Percentiles rank a stretch among this genome's conserved stretches.
Conservation (phyloP, 306 rosid species). For the Lathyrus aphaca region DNA sequence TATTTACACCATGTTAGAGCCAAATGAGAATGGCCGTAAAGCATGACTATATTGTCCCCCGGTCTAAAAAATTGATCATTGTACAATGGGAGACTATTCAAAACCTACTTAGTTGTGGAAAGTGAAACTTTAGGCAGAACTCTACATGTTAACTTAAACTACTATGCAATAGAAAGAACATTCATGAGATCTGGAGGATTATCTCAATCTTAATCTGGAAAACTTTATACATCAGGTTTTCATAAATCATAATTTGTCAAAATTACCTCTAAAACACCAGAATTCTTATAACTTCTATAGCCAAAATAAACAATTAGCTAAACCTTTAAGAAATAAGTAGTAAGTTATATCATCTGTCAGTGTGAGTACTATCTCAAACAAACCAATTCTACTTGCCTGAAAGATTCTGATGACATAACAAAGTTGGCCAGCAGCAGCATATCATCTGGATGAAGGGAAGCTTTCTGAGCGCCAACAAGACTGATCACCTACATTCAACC, state of each 20-base stretch:
- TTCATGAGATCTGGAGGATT: not conserved
- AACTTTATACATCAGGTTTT: not conserved
- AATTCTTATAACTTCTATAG: conserved; percentile 13
- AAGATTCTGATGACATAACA: conserved; percentile 95
- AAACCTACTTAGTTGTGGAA: not conserved
- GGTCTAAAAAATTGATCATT: conserved; percentile 5
- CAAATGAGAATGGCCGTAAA: conserved; percentile 3
- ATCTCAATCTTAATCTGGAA: conserved; percentile 1
- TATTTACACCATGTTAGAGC: not conserved
- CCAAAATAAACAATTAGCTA: conserved; percentile 30
- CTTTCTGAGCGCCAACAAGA: conserved; percentile 98
- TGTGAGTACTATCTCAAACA: conserved; percentile 20
- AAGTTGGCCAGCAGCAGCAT: conserved; percentile 88
- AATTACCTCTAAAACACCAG: conserved; percentile 25
- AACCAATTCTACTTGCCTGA: conserved; percentile 67
- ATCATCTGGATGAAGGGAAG: conserved; percentile 98
- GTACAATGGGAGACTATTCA: conserved; percentile 5
- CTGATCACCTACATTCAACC: conserved; percentile 78
- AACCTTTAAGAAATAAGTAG: conserved; percentile 12
- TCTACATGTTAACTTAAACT: conserved; percentile 4
- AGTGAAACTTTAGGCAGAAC: not conserved
- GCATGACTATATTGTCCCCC: conserved; percentile 3
- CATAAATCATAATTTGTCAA: conserved; percentile 10
- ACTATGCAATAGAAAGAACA: not conserved
- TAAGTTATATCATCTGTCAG: conserved; percentile 13